Evolutionary conservation across 495 filamentous ascomycete genomes (phyloP).

Genomic region (Aspergillus avenaceus): DNA sequence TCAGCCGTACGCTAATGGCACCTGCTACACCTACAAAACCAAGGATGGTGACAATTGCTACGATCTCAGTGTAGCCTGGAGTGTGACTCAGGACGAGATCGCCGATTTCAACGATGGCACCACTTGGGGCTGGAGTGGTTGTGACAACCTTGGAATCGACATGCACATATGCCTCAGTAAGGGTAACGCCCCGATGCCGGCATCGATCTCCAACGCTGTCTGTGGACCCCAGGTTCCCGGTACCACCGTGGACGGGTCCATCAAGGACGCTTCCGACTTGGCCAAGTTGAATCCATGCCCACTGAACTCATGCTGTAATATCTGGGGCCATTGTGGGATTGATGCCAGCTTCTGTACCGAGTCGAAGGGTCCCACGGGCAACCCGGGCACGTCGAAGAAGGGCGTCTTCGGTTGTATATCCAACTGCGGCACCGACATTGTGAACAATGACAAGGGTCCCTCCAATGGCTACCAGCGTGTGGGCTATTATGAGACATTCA

Average conservation of each 20-base stretch:
- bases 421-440: slow-evolving; percentile 39
- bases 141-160: slow-evolving; percentile 18
- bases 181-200: slow-evolving; percentile 42
- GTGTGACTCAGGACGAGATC: slow-evolving; percentile 27
- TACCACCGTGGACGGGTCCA: slow-evolving; percentile 14
- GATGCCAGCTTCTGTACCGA: slow-evolving; percentile 10
- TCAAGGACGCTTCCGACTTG: slow-evolving; percentile 6
- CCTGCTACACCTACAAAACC: slow-evolving; percentile 34
- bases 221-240: slow-evolving; percentile 44
- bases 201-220: slow-evolving; percentile 22
- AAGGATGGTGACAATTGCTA: slow-evolving; percentile 25
- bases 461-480: not conserved
- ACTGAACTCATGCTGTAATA: slow-evolving; percentile 23
- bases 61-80: slow-evolving; percentile 17
- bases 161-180: slow-evolving; percentile 27
- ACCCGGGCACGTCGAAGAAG: slow-evolving; percentile 31
- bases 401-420: slow-evolving; percentile 39
- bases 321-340: slow-evolving; percentile 37
- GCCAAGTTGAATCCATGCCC: slow-evolving; percentile 20
- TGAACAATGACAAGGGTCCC: slow-evolving; percentile 5
- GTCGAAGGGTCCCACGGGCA: slow-evolving; percentile 15
- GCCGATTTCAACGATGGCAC: slow-evolving; percentile 25
- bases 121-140: slow-evolving; percentile 46
- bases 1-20: slow-evolving; percentile 36
- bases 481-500: slow-evolving; percentile 15